phyloP scores from a whole-genome alignment of 441 rosid genomes.

The Lepidium campestre region DNA sequence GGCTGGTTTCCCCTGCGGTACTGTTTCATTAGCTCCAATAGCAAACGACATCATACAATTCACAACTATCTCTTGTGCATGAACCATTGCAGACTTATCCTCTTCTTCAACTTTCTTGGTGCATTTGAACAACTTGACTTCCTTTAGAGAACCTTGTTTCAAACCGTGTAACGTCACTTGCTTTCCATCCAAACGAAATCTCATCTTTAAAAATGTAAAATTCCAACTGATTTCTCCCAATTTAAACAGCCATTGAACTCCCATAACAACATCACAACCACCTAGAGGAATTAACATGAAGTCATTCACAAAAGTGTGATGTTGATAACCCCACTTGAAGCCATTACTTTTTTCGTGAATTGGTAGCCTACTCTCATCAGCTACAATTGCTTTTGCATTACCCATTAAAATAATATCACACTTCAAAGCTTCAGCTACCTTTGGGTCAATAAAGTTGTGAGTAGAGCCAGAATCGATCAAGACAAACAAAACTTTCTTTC shows the following conservation, averaged over 20 bases:
- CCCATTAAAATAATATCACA: fast-evolving
- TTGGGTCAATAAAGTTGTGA: not conserved
- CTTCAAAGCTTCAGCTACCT: fast-evolving
- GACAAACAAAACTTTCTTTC: not conserved
- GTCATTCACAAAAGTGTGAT: not conserved
- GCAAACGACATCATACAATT: no score
- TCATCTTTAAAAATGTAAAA: not conserved
- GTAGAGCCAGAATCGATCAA: not conserved
- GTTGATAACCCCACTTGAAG: not conserved
- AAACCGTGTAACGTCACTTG: not conserved
- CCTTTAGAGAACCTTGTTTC: not conserved
- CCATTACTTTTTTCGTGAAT: fast-evolving
- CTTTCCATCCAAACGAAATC: fast-evolving
- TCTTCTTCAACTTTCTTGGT: fast-evolving
- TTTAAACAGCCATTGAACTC: not conserved
- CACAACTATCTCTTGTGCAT: no score
- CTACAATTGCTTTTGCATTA: fast-evolving
- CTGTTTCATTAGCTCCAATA: no score
- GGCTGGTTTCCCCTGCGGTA: no score
- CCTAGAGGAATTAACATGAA: not conserved
- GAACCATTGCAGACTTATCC: not conserved
- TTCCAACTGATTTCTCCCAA: not conserved
- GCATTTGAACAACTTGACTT: not conserved
- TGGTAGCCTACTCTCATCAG: fast-evolving
- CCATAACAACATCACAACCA: not conserved